Evolutionary conservation across 208 protist species (phyloP).

Genomic region (Leishmania arabica): DNA sequence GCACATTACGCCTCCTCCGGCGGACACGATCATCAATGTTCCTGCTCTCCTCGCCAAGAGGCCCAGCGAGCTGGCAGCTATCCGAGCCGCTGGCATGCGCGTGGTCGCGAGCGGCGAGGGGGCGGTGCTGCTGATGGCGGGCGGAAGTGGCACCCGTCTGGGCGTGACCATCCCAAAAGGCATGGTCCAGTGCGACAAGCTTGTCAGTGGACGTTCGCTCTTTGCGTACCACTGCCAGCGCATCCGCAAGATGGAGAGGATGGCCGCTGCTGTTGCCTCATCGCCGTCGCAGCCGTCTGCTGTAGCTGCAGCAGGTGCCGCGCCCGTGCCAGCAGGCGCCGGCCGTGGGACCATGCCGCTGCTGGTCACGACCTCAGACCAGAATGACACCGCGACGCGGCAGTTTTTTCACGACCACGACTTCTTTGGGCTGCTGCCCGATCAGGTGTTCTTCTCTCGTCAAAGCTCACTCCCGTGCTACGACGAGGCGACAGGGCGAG

Average conservation of each 20-base stretch:
- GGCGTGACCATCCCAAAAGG: slow-evolving; percentile 97
- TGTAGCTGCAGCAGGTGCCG: too few relatives aligned
- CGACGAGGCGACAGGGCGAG: slow-evolving; percentile 87
- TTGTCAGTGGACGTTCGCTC: slow-evolving; percentile 77
- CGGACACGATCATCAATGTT: slow-evolving; percentile 32
- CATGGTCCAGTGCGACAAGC: slow-evolving; percentile 63
- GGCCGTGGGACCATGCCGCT: slow-evolving; percentile 36
- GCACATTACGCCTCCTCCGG: slow-evolving; percentile 36
- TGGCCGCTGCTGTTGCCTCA: slow-evolving; percentile 46
- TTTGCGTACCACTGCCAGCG: slow-evolving; percentile 98
- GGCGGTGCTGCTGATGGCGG: slow-evolving; percentile 96
- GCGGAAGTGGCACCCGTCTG: slow-evolving; percentile 98
- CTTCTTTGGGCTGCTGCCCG: slow-evolving; percentile 94
- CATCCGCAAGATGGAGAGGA: slow-evolving; percentile 80
- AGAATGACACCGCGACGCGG: slow-evolving; percentile 92
- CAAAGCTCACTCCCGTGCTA: slow-evolving; percentile 95
- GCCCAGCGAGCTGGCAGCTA: slow-evolving; percentile 14
- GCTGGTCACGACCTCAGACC: slow-evolving; percentile 97
- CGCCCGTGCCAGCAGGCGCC: neutral
- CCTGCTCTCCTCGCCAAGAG: slow-evolving; percentile 17
- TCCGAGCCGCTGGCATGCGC: slow-evolving; percentile 53
- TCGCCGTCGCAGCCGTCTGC: neutral
- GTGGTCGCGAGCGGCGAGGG: slow-evolving; percentile 85
- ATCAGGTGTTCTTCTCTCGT: slow-evolving; percentile 95
- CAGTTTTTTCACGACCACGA: slow-evolving; percentile 92